Evolutionary conservation across 495 filamentous ascomycete genomes (phyloP), one percentile per base, ranked within the genome.

Genomic region (Neurospora sp.): DNA sequence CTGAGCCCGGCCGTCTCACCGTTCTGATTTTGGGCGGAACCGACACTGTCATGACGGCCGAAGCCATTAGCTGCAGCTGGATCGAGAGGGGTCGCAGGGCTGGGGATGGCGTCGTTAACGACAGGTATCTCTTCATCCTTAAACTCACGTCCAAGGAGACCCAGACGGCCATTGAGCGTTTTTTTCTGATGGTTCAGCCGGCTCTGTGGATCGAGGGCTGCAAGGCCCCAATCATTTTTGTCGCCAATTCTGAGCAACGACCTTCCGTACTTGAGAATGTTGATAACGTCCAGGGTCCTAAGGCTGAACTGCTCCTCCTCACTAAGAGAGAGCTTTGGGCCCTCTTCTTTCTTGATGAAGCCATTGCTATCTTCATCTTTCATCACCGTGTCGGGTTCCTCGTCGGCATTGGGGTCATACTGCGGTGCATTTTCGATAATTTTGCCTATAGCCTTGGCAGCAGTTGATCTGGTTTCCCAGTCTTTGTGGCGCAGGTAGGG

Each of bases 381-480:
- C 74, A 87, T 87, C 54, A 84, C 81, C 39, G 79, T 74, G 9
- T 79, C 71, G 46, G 72, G 71, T 35, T 78, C 78, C 38, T 87
- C 85, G 41, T 80, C 80, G n/a, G 83, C 86, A 80, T 99, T 98
- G 1, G 96, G 96, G 72, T 99, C 93, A 78, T 93, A 98, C 48
- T 86, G 81, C 69, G 93, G 90, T 1, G 95, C 94, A 85, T 98
- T 94, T 37, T 94, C 89, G 72, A 96, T 90, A 76, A 99, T 98
- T 71, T 94, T 91, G 66, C 94, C 93, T 72, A 99, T 91, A 6
- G 96, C 96, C 79, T 93, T 96, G 73, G 96, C 93, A 48, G 96
- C 91, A 62, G 96, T 95, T 59, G 89, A 93, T 41, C 96, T 88
- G 10, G 96, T 98, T 75, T 99, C 96, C 96, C 96, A 99, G 73